phyloP scores from a whole-genome alignment of 2,329 filamentous ascomycete genomes.

The Claviceps citrina region DNA sequence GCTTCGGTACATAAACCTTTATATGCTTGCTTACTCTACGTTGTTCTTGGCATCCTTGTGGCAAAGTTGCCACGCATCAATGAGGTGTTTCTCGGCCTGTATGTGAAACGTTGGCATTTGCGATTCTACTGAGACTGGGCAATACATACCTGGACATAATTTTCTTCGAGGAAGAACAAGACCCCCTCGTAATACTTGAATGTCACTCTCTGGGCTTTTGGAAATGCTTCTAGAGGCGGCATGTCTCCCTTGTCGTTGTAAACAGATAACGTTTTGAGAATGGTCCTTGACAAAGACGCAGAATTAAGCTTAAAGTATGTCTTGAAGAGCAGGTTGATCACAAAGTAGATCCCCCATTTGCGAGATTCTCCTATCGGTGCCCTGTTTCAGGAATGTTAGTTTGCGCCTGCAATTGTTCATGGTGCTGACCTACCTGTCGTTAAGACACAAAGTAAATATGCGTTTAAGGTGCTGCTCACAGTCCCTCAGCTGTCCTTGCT shows the following conservation, averaged over 20 bases:
- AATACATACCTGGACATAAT: constrained; percentile 59
- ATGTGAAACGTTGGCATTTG: neutral
- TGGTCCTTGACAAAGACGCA: constrained; percentile 75
- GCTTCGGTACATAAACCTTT: no score
- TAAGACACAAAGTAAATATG: constrained; percentile 80
- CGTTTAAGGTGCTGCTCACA: constrained; percentile 80
- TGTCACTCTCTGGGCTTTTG: constrained; percentile 79
- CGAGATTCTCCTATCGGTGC: constrained; percentile 74
- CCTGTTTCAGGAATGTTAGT: constrained; percentile 26
- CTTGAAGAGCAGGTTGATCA: constrained; percentile 91
- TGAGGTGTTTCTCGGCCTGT: constrained; percentile 65
- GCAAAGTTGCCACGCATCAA: constrained; percentile 69
- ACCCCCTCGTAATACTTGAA: constrained; percentile 96
- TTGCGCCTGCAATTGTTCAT: neutral
- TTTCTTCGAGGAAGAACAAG: constrained; percentile 85
- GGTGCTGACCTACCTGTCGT: constrained; percentile 65
- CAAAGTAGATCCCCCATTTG: constrained; percentile 96
- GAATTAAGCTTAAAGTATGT: constrained; percentile 95
- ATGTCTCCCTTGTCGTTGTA: constrained; percentile 58
- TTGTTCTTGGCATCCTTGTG: constrained; percentile 59
- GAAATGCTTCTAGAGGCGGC: constrained; percentile 64
- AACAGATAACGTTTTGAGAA: constrained; percentile 69
- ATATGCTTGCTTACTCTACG: constrained; percentile 51
- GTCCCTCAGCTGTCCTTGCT: constrained; percentile 77
- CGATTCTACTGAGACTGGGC: neutral